A percentile compares a stretch with the other conserved stretches of the same genome.
These are phyloP conservation scores for Fusarium sp. DNA, from an alignment of 2,329 filamentous ascomycete species.

Conservation along the genomic window DNA sequence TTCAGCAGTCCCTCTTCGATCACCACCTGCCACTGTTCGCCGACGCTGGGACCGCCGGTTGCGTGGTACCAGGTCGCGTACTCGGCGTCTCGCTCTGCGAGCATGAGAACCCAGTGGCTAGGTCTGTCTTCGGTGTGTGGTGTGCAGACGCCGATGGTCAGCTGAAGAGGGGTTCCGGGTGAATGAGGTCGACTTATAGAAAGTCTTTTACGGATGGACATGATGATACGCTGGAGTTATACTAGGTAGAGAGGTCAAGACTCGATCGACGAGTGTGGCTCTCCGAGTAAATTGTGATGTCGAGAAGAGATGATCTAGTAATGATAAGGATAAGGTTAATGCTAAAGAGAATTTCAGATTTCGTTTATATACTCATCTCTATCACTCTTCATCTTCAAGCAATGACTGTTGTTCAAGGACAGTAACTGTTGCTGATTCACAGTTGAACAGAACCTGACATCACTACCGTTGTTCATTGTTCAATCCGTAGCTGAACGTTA, in stretches of 20 bases:
- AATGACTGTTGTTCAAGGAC: not conserved
- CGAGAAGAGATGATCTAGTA: not conserved
- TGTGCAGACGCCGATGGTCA: slow-evolving; percentile 3
- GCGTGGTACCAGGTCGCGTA: not conserved
- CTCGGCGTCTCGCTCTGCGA: slow-evolving; percentile 1
- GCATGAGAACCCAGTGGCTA: slow-evolving; percentile 18
- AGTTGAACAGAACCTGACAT: not conserved
- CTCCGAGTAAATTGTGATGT: not conserved
- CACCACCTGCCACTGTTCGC: not conserved
- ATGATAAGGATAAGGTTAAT: not conserved
- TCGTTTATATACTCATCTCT: not conserved
- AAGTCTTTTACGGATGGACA: not conserved
- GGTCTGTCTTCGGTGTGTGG: not conserved
- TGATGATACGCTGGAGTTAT: not conserved
- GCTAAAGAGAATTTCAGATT: not conserved
- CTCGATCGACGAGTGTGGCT: not conserved
- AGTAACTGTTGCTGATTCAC: not conserved
- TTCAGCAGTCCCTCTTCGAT: not conserved
- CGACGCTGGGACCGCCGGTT: not conserved
- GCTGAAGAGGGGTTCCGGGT: not conserved
- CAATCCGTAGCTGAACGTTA: not conserved
- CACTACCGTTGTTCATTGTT: not conserved
- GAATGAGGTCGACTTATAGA: not conserved
- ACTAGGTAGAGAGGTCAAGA: not conserved
- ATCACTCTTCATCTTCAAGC: not conserved